These are phyloP conservation scores for Saccharomycopsis oosterbeekiorum DNA, from an alignment of 805 yeast genomes.

Conservation along the genomic window DNA sequence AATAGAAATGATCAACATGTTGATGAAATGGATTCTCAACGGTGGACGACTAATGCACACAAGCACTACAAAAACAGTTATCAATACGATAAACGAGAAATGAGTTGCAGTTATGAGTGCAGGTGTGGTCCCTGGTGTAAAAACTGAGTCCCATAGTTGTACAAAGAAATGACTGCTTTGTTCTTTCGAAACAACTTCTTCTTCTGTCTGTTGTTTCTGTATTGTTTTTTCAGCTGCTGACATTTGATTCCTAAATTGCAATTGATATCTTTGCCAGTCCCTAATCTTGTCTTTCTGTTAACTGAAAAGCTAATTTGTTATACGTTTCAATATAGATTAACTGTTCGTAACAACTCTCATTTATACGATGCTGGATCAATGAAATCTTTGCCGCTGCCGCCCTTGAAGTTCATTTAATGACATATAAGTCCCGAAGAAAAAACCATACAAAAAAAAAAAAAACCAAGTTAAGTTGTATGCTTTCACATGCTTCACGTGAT, in stretches of 20 bases:
- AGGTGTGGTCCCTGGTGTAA: conserved; percentile 90
- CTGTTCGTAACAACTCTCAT: no score
- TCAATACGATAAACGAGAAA: conserved; percentile 59
- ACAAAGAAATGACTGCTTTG: conserved; percentile 31
- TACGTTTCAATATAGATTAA: no score
- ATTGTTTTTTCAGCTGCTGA: background rate
- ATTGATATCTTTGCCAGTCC: no score
- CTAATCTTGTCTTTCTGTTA: no score
- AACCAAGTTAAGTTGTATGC: background rate
- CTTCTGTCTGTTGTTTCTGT: conserved; percentile 14
- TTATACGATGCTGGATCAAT: no score
- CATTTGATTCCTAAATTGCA: no score
- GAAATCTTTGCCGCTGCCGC: no score
- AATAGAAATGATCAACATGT: conserved; percentile 44
- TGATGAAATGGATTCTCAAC: conserved; percentile 46
- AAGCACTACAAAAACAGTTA: conserved; percentile 46
- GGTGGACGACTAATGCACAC: conserved; percentile 48
- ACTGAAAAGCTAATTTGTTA: no score
- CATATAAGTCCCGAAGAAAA: background rate
- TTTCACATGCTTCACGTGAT: background rate
- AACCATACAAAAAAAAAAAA: background rate
- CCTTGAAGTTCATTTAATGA: background rate
- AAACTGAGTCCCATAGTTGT: conserved; percentile 83
- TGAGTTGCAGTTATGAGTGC: conserved; percentile 87
- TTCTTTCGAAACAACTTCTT: background rate